A percentile compares a stretch with the other conserved stretches of the same genome.
phyloP scores from a whole-genome alignment of 257 asterid genomes.

The Solanum chiquidenum region DNA sequence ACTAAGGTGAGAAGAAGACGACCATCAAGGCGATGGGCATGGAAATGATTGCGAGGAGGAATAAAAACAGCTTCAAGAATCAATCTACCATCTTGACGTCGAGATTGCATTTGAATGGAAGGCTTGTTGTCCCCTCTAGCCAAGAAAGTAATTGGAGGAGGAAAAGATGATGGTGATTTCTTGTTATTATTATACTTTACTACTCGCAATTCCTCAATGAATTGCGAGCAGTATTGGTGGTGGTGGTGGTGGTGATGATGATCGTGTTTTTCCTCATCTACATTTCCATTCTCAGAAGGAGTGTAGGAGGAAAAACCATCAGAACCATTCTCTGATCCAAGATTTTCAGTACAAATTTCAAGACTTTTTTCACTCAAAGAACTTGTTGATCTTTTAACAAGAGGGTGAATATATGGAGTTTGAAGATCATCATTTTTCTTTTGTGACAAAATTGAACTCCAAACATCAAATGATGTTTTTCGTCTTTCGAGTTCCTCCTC shows the following conservation, averaged over 20 bases:
- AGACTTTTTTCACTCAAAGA: constrained; percentile 57
- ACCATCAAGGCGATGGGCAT: constrained; percentile 51
- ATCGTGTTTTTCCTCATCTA: constrained; percentile 10
- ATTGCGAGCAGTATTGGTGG: neutral
- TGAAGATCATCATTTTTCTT: constrained; percentile 24
- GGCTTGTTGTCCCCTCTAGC: constrained; percentile 29
- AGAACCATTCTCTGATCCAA: constrained; percentile 86
- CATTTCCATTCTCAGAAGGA: constrained; percentile 20
- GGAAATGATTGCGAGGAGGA: constrained; percentile 44
- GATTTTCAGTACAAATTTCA: constrained; percentile 75
- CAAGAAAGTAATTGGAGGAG: constrained; percentile 71
- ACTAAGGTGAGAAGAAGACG: constrained; percentile 54
- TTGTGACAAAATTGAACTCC: constrained; percentile 2
- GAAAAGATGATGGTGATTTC: constrained; percentile 33
- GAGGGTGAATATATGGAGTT: constrained; percentile 57
- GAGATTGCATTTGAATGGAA: constrained; percentile 51
- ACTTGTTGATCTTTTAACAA: constrained; percentile 40
- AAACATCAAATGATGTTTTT: neutral
- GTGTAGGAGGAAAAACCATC: constrained; percentile 38
- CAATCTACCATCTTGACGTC: constrained; percentile 52
- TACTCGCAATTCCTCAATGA: constrained; percentile 19
- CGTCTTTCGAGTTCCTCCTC: constrained; percentile 4
- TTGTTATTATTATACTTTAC: constrained; percentile 24
- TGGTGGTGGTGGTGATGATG: neutral
- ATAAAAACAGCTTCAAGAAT: constrained; percentile 63